phyloP scores from a whole-genome alignment of 2,329 filamentous ascomycete species.

The Pyrenophora tritici-repentis region DNA sequence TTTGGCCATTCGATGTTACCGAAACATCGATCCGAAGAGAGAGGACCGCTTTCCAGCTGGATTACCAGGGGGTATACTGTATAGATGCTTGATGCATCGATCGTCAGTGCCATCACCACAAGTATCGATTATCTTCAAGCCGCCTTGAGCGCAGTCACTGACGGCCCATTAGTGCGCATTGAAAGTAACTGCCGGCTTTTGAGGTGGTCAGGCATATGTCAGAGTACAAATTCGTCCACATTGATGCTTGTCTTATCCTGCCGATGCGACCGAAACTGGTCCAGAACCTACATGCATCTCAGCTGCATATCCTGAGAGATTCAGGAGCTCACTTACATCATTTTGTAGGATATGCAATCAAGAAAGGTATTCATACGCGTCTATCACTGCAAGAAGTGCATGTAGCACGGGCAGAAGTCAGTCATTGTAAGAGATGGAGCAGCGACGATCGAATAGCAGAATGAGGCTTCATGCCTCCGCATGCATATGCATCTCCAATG shows the following conservation, averaged over 20 bases:
- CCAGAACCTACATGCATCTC: not conserved
- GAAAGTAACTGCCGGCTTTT: not conserved
- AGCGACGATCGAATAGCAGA: constrained; percentile 17
- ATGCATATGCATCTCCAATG: constrained; percentile 6
- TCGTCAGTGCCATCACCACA: too few species aligned
- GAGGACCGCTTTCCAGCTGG: too few species aligned
- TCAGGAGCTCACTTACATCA: not conserved
- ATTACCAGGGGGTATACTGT: too few species aligned
- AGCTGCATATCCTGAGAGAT: not conserved
- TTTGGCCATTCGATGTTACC: too few species aligned
- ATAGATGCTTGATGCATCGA: too few species aligned
- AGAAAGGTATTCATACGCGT: not conserved
- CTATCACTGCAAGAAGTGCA: not conserved
- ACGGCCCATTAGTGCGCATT: not conserved
- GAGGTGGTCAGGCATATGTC: not conserved
- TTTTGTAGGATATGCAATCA: not conserved
- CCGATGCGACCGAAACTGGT: not conserved
- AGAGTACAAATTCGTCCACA: not conserved
- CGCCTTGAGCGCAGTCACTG: not conserved
- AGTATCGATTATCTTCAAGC: not conserved
- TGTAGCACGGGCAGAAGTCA: constrained; percentile 6
- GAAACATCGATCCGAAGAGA: too few species aligned
- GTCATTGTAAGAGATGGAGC: constrained; percentile 10
- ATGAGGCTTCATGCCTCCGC: constrained; percentile 2
- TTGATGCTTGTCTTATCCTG: not conserved